These are phyloP conservation scores for Ganoderma resinaceum DNA, from an alignment of 1,284 basidiomycete genomes.

Conservation along the genomic window DNA sequence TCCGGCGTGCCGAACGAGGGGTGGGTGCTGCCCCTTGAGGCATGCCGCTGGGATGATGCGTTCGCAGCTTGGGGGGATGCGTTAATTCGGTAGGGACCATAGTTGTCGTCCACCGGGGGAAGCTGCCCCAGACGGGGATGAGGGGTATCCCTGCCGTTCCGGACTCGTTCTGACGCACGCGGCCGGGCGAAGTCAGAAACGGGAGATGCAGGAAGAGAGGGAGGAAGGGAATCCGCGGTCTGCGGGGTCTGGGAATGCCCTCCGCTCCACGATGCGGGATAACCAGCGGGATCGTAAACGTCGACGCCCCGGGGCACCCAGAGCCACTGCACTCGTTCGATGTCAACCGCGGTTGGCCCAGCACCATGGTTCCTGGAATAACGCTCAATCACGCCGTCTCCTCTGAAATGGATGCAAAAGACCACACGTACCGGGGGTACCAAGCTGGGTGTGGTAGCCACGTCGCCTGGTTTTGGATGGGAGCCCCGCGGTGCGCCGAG, in stretches of 20 bases:
- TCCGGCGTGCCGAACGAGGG: constrained; percentile 23
- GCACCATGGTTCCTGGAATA: neutral
- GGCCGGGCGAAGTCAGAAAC: neutral
- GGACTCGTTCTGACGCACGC: neutral
- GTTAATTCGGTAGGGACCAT: neutral
- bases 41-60: neutral
- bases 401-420: neutral
- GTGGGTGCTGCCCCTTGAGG: constrained; percentile 36
- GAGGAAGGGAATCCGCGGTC: neutral
- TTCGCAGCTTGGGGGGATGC: neutral
- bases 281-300: neutral
- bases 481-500: constrained; percentile 32
- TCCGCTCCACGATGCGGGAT: neutral
- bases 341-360: neutral
- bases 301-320: neutral
- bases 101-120: neutral
- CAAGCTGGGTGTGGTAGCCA: constrained; percentile 42
- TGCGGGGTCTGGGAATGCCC: neutral
- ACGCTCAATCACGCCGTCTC: neutral
- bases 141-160: neutral
- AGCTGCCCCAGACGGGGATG: neutral
- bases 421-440: constrained; percentile 9
- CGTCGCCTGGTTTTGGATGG: constrained; percentile 24
- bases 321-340: neutral
- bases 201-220: neutral